Percentiles rank a stretch among this genome's conserved stretches.
Conservation (phyloP, 2,329 filamentous ascomycete genomes). For the Aspergillus latus region DNA sequence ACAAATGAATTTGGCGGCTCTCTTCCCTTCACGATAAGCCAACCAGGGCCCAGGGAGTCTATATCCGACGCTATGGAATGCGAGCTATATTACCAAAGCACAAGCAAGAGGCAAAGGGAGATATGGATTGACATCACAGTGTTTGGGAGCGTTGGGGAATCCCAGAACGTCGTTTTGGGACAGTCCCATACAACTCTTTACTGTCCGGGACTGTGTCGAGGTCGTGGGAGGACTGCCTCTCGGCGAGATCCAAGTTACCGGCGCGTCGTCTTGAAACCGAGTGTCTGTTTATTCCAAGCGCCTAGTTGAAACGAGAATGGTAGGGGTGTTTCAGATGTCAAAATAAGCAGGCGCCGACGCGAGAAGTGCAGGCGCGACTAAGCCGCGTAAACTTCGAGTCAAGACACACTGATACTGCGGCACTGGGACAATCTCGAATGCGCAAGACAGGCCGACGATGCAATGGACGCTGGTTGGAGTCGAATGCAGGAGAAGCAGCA, state of each 20-base stretch:
- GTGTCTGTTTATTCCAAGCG: constrained; percentile 13
- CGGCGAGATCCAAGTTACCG: constrained; percentile 16
- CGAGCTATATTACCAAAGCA: constrained; percentile 23
- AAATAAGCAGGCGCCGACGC: constrained; percentile 25
- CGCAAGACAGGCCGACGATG: constrained; percentile 16
- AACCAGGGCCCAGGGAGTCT: constrained; percentile 11
- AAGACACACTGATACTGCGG: constrained; percentile 8
- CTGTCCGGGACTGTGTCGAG: neutral
- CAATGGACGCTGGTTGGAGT: constrained; percentile 17
- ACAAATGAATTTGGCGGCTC: constrained; percentile 10
- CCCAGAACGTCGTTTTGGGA: constrained; percentile 15
- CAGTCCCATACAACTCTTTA: constrained; percentile 18
- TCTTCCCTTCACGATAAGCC: constrained; percentile 15
- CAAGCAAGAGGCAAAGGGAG: constrained; percentile 18
- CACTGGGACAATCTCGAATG: constrained; percentile 15
- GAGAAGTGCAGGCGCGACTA: constrained; percentile 24
- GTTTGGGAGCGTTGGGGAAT: constrained; percentile 23
- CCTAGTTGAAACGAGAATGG: constrained; percentile 17
- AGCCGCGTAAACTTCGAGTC: constrained; percentile 19
- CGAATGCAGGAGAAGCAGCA: constrained; percentile 20
- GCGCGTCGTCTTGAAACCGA: constrained; percentile 20
- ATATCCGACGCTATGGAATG: constrained; percentile 30
- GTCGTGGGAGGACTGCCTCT: constrained; percentile 8
- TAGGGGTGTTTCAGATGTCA: constrained; percentile 35
- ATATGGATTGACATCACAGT: constrained; percentile 29